Conservation (phyloP, 164 flowering plant species). For the Vitis rupestris region DNA sequence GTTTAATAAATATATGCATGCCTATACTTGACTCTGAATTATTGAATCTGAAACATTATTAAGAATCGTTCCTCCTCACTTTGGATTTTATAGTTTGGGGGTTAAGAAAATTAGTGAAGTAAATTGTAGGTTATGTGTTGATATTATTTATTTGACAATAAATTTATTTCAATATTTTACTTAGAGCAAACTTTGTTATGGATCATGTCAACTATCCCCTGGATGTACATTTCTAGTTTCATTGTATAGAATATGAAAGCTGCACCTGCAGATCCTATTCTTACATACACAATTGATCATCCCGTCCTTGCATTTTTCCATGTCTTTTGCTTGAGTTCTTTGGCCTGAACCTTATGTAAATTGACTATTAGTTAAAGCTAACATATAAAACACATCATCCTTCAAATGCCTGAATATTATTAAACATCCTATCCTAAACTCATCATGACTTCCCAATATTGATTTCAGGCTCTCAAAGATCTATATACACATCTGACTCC, state of each 20-base stretch:
- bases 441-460: slow-evolving; percentile 8
- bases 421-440: too few relatives aligned
- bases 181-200: too few relatives aligned
- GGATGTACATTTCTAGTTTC: neutral
- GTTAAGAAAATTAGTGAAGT: neutral
- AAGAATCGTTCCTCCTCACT: neutral
- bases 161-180: too few relatives aligned
- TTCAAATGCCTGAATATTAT: neutral
- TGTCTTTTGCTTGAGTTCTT: neutral
- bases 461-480: slow-evolving; percentile 74
- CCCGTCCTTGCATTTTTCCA: neutral
- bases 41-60: neutral
- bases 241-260: neutral
- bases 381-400: neutral
- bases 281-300: neutral
- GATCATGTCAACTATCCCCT: neutral
- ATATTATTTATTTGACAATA: too few relatives aligned
- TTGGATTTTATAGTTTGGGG: too few relatives aligned
- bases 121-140: too few relatives aligned
- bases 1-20: slow-evolving; percentile 23
- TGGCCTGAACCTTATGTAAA: neutral
- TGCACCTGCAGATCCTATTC: neutral
- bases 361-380: neutral
- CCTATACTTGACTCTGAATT: neutral
- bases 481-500: slow-evolving; percentile 81